Conservation (phyloP, 1,284 basidiomycete genomes). For the Exsudoporus floridanus region DNA sequence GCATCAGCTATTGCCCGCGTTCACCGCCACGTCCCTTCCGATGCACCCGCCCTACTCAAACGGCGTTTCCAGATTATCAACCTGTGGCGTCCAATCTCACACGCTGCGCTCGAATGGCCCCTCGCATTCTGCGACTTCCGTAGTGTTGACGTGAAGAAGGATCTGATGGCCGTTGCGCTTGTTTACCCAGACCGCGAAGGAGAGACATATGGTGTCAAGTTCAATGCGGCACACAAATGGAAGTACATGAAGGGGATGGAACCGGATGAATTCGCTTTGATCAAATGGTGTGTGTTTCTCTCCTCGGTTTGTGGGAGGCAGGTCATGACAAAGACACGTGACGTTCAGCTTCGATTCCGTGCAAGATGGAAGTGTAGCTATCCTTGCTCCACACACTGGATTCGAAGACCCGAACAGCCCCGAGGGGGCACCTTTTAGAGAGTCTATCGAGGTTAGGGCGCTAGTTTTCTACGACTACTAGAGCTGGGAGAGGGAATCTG, state of each 20-base stretch:
- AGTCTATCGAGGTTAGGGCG: slow-evolving; percentile 42
- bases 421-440: slow-evolving; percentile 32
- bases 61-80: slow-evolving; percentile 55
- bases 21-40: slow-evolving; percentile 48
- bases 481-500: neutral
- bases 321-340: neutral
- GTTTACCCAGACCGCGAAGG: slow-evolving; percentile 24
- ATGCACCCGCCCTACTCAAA: slow-evolving; percentile 39
- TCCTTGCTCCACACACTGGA: slow-evolving; percentile 45
- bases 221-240: slow-evolving; percentile 27
- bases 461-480: slow-evolving; percentile 39
- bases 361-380: slow-evolving; percentile 40
- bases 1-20: slow-evolving; percentile 49
- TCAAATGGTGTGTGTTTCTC: slow-evolving; percentile 44
- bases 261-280: slow-evolving; percentile 46
- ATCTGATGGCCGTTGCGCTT: slow-evolving; percentile 38
- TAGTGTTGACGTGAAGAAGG: slow-evolving; percentile 39
- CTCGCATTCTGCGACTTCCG: slow-evolving; percentile 51
- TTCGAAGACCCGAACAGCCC: slow-evolving; percentile 41
- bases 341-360: slow-evolving; percentile 12
- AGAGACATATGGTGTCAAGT: slow-evolving; percentile 25
- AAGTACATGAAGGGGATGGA: slow-evolving; percentile 35
- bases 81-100: slow-evolving; percentile 53
- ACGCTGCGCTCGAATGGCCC: slow-evolving; percentile 47
- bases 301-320: neutral